These are phyloP conservation scores for Helichrysum umbraculigerum DNA, from an alignment of 129 eudicot species.

Conservation along the genomic window DNA sequence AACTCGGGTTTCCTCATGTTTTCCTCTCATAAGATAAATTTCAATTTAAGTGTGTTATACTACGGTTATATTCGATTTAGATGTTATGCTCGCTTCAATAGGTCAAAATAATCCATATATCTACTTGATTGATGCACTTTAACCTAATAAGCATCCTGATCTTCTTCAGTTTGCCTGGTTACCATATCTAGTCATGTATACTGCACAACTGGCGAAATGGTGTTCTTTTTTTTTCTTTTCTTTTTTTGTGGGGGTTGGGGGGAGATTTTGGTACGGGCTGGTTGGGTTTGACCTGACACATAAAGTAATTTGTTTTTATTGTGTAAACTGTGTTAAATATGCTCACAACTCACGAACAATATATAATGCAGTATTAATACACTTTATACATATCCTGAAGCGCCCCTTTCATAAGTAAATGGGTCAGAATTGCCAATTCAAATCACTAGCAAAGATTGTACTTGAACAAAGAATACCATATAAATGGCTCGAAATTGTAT, in stretches of 20 bases:
- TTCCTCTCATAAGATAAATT: background rate
- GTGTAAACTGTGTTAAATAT: background rate
- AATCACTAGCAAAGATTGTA: background rate
- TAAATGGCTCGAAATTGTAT: background rate
- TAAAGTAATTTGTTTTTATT: background rate
- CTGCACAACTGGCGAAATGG: too few relatives aligned
- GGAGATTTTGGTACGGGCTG: background rate
- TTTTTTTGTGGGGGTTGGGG: background rate
- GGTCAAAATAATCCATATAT: background rate
- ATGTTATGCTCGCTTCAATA: too few relatives aligned
- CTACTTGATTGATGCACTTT: background rate
- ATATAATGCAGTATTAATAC: background rate
- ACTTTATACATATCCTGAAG: background rate
- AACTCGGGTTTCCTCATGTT: background rate
- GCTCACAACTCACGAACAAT: too few relatives aligned
- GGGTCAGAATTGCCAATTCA: background rate
- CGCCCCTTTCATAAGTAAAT: background rate
- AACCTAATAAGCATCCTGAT: conserved; percentile 2
- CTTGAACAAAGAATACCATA: too few relatives aligned
- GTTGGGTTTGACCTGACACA: background rate
- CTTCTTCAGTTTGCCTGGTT: background rate
- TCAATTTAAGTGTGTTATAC: background rate
- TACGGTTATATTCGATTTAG: background rate
- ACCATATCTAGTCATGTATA: background rate
- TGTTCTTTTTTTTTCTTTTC: too few relatives aligned